Evolutionary conservation across 345 rosid species (phyloP).

Genomic region (Rhodomyrtus tomentosa): DNA sequence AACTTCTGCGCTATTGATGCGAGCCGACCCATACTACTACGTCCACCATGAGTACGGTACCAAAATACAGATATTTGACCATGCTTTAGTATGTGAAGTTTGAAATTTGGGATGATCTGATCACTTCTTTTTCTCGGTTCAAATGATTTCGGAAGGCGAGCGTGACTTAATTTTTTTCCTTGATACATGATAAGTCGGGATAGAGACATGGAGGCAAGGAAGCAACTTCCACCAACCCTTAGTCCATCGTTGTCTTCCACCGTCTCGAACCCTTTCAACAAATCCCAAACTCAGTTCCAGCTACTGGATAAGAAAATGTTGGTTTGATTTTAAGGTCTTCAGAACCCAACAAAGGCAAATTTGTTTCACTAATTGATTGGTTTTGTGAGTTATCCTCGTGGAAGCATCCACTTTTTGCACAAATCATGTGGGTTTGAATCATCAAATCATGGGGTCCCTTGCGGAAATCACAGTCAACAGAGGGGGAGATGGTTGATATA

Average conservation of each 20-base stretch:
- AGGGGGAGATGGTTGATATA: not conserved
- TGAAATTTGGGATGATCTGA: not conserved
- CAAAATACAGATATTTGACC: not conserved
- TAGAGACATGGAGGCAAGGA: not conserved
- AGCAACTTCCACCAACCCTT: not conserved
- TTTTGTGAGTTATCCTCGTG: not conserved
- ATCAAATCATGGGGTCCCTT: not conserved
- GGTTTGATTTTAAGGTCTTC: not conserved
- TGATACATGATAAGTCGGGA: not conserved
- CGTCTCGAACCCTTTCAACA: not conserved
- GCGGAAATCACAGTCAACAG: not conserved
- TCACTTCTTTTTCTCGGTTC: not conserved
- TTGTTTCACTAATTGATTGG: not conserved
- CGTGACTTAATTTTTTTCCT: not conserved
- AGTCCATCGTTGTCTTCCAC: not conserved
- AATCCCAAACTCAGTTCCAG: not conserved
- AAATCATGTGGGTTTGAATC: not conserved
- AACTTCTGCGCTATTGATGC: not conserved
- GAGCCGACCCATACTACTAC: not conserved
- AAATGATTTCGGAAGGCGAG: not conserved
- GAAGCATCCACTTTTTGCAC: not conserved
- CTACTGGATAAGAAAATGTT: not conserved
- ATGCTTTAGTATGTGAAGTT: not conserved
- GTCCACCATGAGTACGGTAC: not conserved
- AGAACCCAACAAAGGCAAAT: not conserved